Percentiles rank a stretch among this genome's conserved stretches.
phyloP scores from a whole-genome alignment of 1,284 basidiomycete species.

The Austroboletus niveus region DNA sequence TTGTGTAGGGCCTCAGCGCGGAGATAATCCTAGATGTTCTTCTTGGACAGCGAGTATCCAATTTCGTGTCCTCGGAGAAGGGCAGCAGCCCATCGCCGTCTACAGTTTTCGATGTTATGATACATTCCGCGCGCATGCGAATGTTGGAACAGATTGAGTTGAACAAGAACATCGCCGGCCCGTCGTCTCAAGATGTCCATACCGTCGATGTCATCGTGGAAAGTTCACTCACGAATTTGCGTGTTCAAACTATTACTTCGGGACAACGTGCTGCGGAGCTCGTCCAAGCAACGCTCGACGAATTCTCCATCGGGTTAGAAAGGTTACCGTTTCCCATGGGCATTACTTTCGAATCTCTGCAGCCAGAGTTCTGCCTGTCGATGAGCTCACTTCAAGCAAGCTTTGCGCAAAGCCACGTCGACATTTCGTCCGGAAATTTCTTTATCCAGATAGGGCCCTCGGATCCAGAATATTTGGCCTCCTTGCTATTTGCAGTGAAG shows the following conservation, averaged over 20 bases:
- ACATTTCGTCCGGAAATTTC: slow-evolving; percentile 30
- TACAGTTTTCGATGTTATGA: slow-evolving; percentile 20
- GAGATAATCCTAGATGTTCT: slow-evolving; percentile 50
- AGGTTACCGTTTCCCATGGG: slow-evolving; percentile 6
- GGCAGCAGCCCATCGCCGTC: not conserved
- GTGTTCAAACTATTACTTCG: slow-evolving; percentile 11
- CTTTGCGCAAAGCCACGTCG: slow-evolving; percentile 21
- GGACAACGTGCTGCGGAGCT: not conserved
- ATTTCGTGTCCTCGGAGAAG: slow-evolving; percentile 21
- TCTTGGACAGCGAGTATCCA: slow-evolving; percentile 39
- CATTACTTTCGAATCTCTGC: slow-evolving; percentile 4
- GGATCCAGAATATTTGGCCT: slow-evolving; percentile 45
- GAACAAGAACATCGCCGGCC: not conserved
- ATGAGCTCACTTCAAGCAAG: slow-evolving; percentile 23
- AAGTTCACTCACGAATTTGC: slow-evolving; percentile 17
- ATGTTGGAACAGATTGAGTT: slow-evolving; percentile 26
- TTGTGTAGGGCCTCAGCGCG: slow-evolving; percentile 37
- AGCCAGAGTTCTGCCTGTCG: slow-evolving; percentile 22
- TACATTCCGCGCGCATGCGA: slow-evolving; percentile 26
- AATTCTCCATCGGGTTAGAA: slow-evolving; percentile 17
- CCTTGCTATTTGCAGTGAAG: slow-evolving; percentile 35
- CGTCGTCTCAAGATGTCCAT: slow-evolving; percentile 7
- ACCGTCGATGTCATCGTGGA: slow-evolving; percentile 21
- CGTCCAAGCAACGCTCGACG: slow-evolving; percentile 13
- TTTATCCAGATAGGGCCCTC: slow-evolving; percentile 40